Base-by-base conservation (phyloP, 768 basidiomycete species). In the Hydnomerulius pinastri region DNA sequence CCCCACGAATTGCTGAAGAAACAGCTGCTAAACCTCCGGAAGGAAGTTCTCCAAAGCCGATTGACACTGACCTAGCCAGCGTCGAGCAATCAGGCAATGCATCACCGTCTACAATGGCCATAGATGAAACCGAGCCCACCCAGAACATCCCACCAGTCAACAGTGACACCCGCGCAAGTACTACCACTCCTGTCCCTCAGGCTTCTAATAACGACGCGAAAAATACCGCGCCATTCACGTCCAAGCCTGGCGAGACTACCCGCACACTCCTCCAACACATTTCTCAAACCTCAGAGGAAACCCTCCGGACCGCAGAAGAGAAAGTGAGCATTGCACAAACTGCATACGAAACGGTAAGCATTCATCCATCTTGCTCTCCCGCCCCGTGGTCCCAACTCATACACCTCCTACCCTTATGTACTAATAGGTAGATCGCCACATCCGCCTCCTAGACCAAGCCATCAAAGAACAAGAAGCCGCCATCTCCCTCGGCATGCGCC, bases 261-360 rank as follows among this genome's bases (percentile, higher is more conserved):
- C 74, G 78, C 17, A 72, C 75, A 48, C 64, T 86, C 53, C 73
- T 90, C 23, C 72, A 80, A 17, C 73, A 76, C 41, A 77, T 90
- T 44, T 82, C 85, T 3, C 75, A 75, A 54, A 65, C 84, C 7
- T 72, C 78, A 11, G 86, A 86, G 59, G 82, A 85, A 53, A 65
- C 81, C 1, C 66, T 85, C 9, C 78, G 81, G 4, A 77, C 82
- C 4, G 80, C 83, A 10, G 86, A 90, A 53, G 90, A 93, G 65
- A 92, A 92, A 63, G 78, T 87, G 25, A 88, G 83, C 56, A 74
- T 92, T 15, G 85, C 89, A 2, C 79, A 81, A 56, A 78, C 87
- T 9, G 80, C 82, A 21, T 80, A 82, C 57, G 85, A 89, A 58
- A 81, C 83, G 29, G 90, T 90, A 62, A 51, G 82, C 62, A 28